Evolutionary conservation across 2,329 filamentous ascomycete genomes (phyloP).

Genomic region (Rachicladosporium sp.): DNA sequence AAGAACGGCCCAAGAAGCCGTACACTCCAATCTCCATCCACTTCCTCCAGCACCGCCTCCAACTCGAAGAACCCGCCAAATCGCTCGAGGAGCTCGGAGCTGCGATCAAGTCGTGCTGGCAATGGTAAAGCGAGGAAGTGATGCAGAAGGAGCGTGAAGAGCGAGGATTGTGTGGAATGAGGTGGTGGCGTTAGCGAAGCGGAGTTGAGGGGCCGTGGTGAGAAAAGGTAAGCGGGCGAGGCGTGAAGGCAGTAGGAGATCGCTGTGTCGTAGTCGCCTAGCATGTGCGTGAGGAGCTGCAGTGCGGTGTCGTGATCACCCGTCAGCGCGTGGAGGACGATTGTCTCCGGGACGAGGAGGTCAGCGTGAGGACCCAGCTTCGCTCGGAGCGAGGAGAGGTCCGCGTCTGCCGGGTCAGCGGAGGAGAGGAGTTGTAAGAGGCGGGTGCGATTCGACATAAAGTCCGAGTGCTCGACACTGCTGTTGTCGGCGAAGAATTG

Average conservation of each 20-base stretch:
- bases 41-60: constrained; percentile 52
- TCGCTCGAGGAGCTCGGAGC: constrained; percentile 69
- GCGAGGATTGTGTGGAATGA: constrained; percentile 52
- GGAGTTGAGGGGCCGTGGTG: constrained; percentile 48
- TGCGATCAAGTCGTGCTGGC: constrained; percentile 70
- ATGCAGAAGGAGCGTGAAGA: constrained; percentile 65
- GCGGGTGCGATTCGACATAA: constrained; percentile 79
- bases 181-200: constrained; percentile 47
- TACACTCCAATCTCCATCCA: constrained; percentile 81
- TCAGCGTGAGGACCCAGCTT: constrained; percentile 58
- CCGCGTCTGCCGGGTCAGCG: constrained; percentile 49
- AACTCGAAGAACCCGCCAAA: constrained; percentile 89
- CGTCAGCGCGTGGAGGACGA: constrained; percentile 82
- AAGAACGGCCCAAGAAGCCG: constrained; percentile 72
- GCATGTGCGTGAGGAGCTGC: constrained; percentile 69
- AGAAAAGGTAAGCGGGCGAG: too few species aligned
- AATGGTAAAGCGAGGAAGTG: constrained; percentile 68
- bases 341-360: constrained; percentile 84
- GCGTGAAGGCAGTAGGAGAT: constrained; percentile 69
- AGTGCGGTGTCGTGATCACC: constrained; percentile 74
- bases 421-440: constrained; percentile 81
- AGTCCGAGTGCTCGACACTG: constrained; percentile 47
- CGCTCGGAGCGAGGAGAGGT: constrained; percentile 57
- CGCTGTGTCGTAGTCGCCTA: constrained; percentile 92
- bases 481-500: constrained; percentile 86